Base-by-base conservation (phyloP, 1,284 basidiomycete species). In the Rhodotorula sp. region DNA sequence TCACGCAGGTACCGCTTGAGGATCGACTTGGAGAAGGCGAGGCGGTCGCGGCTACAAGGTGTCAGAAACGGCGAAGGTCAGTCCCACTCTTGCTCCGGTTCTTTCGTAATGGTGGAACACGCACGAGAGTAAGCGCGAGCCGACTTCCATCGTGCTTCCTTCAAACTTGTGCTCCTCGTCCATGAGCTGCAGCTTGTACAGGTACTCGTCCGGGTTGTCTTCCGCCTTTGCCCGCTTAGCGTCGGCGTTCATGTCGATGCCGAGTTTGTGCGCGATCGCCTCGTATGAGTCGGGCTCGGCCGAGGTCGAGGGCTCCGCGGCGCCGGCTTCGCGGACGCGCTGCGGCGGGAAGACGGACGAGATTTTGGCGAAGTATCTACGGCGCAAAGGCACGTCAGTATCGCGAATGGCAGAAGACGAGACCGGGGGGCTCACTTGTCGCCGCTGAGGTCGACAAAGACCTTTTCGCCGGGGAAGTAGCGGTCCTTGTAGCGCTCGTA, bases 401-500 rank as follows among this genome's bases (percentile, higher is more conserved):
- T 77, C 78, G 58, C 76, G 91, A 79, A 70, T 77, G 78, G 70
- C 64, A 44, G 27, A 4, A 17, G n/a, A 42, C 21, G 66, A 48
- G 50, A 65, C 68, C 65, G 49, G 21, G 7, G 46, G 42, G 68
- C 78, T 64, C 34, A 79, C 79, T 78, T 80, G 71, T 80, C 81
- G 34, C 79, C 72, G 25, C 55, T 73, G 25, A 80, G 64, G 60
- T 82, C 81, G 41, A 83, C 78, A 49, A 80, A 79, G 64, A 76
- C 71, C 55, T 71, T 89, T 83, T 99, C 96, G 74, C 89, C 89
- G 60, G 87, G 85, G 81, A 93, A 99, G 83, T 94, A 99, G 50
- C 96, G 88, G 83, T 97, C 90, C 78, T 93, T 92, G 86, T 94
- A 97, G 56, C 96, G 89, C 76, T 98, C 96, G 80, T 89, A 97